Evolutionary conservation across 129 eudicot species (phyloP).

Genomic region (Ambrosia artemisiifolia): DNA sequence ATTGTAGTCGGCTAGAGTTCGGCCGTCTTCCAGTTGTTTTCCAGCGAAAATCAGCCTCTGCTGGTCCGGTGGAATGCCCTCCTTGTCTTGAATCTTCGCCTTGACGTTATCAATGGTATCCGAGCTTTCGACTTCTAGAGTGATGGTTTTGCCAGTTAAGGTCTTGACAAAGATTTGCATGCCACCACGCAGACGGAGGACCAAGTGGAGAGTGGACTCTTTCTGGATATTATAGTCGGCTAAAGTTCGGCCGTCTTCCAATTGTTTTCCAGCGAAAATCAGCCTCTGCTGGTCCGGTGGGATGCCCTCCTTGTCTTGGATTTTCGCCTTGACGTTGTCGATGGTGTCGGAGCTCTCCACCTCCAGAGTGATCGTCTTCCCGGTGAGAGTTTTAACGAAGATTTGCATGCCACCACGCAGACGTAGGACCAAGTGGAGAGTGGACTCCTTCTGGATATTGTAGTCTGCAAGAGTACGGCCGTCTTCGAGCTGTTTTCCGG

Average conservation of each 20-base stretch:
- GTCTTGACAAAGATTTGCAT: constrained; percentile 59
- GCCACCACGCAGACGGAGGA: neutral
- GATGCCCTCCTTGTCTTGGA: neutral
- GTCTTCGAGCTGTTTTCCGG: neutral
- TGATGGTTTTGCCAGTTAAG: neutral
- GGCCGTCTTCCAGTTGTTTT: neutral
- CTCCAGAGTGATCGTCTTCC: neutral
- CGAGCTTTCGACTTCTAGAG: neutral
- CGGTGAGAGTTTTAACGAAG: neutral
- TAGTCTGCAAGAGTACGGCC: neutral
- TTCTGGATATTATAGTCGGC: neutral
- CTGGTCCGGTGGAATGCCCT: neutral
- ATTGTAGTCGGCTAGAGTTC: neutral
- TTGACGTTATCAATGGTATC: neutral
- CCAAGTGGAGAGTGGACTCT: neutral
- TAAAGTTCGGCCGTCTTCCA: too few species aligned
- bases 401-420: neutral
- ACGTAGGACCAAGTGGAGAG: neutral
- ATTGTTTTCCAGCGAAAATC: neutral
- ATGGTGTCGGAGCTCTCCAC: neutral
- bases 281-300: neutral
- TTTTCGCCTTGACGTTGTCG: neutral
- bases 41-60: neutral
- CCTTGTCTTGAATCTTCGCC: neutral
- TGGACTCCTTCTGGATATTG: neutral